phyloP scores from a whole-genome alignment of 352 stramenopile genomes.

The Phytophthora quininea region DNA sequence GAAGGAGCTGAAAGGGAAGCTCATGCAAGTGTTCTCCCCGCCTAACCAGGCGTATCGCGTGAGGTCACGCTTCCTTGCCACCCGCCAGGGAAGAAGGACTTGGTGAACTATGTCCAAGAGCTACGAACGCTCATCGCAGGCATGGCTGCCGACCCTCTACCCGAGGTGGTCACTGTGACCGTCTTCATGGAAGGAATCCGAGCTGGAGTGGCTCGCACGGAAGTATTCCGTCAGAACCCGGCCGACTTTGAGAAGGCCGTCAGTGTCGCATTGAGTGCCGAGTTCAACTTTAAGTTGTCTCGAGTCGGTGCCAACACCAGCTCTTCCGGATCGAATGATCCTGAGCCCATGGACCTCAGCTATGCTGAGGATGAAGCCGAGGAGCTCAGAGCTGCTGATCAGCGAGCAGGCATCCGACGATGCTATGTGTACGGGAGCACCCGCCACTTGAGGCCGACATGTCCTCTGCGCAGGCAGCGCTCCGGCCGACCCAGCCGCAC shows the following conservation, averaged over 20 bases:
- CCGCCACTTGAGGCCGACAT: neutral
- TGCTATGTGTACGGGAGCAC: constrained; percentile 4
- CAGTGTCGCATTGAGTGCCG: neutral
- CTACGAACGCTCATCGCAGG: constrained; percentile 8
- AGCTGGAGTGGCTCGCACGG: neutral
- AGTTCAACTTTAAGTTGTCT: neutral
- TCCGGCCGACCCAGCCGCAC: neutral
- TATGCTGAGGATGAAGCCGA: constrained; percentile 16
- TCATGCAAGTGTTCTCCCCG: constrained; percentile 4
- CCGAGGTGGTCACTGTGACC: constrained; percentile 5
- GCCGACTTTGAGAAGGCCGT: constrained; percentile 5
- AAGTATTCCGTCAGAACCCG: neutral
- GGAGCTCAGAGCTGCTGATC: constrained; percentile 2
- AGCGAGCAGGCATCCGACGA: neutral
- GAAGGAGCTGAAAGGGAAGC: constrained; percentile 12
- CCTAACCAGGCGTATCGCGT: constrained; percentile 15
- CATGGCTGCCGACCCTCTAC: constrained; percentile 6
- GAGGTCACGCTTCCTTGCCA: constrained; percentile 5
- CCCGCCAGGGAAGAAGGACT: constrained; percentile 3
- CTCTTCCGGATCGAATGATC: neutral
- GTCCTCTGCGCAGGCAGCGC: neutral
- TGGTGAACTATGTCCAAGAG: constrained; percentile 13
- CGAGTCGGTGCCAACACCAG: neutral
- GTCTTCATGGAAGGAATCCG: constrained; percentile 13
- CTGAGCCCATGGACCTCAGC: constrained; percentile 8